These are phyloP conservation scores for Apocynum venetum DNA, from an alignment of 257 asterid genomes.

Conservation along the genomic window DNA sequence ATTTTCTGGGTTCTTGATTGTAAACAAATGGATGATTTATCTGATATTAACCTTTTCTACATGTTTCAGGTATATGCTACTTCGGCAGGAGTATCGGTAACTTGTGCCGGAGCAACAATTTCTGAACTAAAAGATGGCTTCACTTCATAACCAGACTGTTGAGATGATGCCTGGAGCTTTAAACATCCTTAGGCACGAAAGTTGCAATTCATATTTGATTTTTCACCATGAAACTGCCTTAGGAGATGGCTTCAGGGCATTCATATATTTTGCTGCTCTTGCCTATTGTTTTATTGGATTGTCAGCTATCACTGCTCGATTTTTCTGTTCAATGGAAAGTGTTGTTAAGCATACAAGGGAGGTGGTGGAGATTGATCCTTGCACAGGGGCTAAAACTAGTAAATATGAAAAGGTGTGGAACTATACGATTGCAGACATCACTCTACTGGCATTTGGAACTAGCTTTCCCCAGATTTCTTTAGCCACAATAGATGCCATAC, in stretches of 20 bases:
- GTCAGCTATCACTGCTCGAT: slow-evolving; percentile 85
- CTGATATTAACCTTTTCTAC: background rate
- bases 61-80: background rate
- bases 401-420: slow-evolving; percentile 77
- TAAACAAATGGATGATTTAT: background rate
- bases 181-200: slow-evolving; percentile 30
- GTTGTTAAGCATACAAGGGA: slow-evolving; percentile 75
- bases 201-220: slow-evolving; percentile 49
- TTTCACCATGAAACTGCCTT: slow-evolving; percentile 47
- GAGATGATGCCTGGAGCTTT: slow-evolving; percentile 27
- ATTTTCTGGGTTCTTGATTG: background rate
- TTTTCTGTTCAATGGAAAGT: slow-evolving; percentile 88
- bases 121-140: slow-evolving; percentile 32
- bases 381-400: slow-evolving; percentile 43
- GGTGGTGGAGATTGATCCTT: slow-evolving; percentile 58
- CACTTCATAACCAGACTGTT: slow-evolving; percentile 23
- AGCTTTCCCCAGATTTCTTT: slow-evolving; percentile 96
- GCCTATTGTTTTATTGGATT: slow-evolving; percentile 86
- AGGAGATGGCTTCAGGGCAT: slow-evolving; percentile 45
- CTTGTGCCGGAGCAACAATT: slow-evolving; percentile 27
- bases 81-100: background rate
- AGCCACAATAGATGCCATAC: slow-evolving; percentile 90
- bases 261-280: slow-evolving; percentile 59
- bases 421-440: slow-evolving; percentile 79
- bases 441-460: slow-evolving; percentile 90